Conservation (phyloP, 345 rosid species). For the Ceriops tagal region DNA sequence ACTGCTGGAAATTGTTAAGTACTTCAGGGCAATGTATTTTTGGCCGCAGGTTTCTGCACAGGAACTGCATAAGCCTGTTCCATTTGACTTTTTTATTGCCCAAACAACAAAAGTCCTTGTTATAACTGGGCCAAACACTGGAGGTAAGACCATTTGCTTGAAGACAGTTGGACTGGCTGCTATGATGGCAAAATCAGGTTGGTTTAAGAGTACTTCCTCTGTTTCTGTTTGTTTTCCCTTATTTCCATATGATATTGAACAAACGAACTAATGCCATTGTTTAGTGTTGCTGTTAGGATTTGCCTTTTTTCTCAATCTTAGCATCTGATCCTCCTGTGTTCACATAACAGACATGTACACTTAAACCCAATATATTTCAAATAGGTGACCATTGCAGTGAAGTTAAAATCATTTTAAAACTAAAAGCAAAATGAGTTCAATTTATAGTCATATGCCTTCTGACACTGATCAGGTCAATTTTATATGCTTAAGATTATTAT, state of each 20-base stretch:
- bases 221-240: background rate
- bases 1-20: slow-evolving; percentile 4
- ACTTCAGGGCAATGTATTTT: background rate
- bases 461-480: background rate
- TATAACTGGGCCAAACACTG: slow-evolving; percentile 95
- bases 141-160: slow-evolving; percentile 90
- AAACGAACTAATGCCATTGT: background rate
- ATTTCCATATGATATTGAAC: background rate
- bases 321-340: background rate
- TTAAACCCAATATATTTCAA: background rate
- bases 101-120: slow-evolving; percentile 67
- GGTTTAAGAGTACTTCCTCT: background rate
- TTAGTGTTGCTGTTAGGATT: background rate
- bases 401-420: background rate
- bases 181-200: slow-evolving; percentile 96
- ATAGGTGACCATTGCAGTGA: background rate
- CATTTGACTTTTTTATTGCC: slow-evolving; percentile 69
- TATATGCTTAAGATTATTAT: background rate
- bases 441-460: background rate
- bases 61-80: slow-evolving; percentile 60
- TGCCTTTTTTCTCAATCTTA: background rate
- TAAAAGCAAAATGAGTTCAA: background rate
- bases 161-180: slow-evolving; percentile 93
- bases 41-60: slow-evolving; percentile 48
- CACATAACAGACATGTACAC: background rate